Conservation (phyloP, 169 alveolate genomes). For the Perkinsus marinus region DNA sequence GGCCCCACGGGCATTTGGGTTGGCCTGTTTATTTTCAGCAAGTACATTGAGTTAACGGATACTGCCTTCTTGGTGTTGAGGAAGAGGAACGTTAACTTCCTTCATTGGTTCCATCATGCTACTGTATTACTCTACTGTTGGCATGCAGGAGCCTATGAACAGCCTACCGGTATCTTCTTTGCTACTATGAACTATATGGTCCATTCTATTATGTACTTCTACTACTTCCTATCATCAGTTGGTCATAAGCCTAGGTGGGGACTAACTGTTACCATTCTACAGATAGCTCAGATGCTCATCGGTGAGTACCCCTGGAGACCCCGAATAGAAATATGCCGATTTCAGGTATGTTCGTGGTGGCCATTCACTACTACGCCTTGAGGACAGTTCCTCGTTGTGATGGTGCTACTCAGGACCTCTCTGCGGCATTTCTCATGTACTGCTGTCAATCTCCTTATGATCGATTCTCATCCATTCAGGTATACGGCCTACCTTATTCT, state of each 20-base stretch:
- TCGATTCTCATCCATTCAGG: not conserved
- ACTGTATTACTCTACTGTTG: slow-evolving; percentile 66
- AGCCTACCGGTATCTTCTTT: slow-evolving; percentile 57
- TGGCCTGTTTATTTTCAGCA: slow-evolving; percentile 46
- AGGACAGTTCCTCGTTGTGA: not conserved
- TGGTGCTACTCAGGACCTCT: not conserved
- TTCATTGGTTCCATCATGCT: slow-evolving; percentile 69
- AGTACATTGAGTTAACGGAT: slow-evolving; percentile 57
- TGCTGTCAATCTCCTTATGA: not conserved
- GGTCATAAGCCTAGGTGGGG: slow-evolving; percentile 41
- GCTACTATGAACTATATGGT: slow-evolving; percentile 57
- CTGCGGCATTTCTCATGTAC: not conserved
- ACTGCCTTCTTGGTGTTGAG: slow-evolving; percentile 51
- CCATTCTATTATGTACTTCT: slow-evolving; percentile 62
- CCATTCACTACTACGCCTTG: not conserved
- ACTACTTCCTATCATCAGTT: slow-evolving; percentile 46
- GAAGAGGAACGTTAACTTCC: slow-evolving; percentile 39
- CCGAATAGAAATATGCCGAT: not conserved
- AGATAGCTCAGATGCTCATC: slow-evolving; percentile 52
- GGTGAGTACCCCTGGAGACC: slow-evolving; percentile 12
- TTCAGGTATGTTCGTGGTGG: not conserved
- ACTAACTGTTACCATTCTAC: slow-evolving; percentile 42
- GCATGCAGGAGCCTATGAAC: slow-evolving; percentile 53
- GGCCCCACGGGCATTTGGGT: slow-evolving; percentile 60
- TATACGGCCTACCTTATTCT: not conserved